Conservation (phyloP, 805 yeast genomes). For the Clavispora phyllophila region DNA sequence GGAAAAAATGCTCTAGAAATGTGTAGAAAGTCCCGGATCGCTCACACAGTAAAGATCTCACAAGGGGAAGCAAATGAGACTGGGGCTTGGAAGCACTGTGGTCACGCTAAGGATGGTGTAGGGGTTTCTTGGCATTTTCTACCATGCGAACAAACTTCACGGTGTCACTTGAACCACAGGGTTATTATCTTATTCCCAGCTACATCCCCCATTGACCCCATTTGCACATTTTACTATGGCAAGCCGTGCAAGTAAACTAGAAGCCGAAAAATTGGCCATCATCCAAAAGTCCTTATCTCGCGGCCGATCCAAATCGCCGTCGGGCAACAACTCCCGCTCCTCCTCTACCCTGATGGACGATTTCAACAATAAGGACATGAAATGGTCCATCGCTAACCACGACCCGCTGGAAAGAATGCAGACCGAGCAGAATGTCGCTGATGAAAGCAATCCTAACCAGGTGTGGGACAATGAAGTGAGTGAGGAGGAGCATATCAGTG, state of each 20-base stretch:
- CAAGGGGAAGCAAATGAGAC: too few relatives aligned
- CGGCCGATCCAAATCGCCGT: constrained; percentile 35
- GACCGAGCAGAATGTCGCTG: constrained; percentile 4
- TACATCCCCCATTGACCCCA: not conserved
- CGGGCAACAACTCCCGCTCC: constrained; percentile 27
- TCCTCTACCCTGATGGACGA: constrained; percentile 34
- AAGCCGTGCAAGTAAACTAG: constrained; percentile 32
- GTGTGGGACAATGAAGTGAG: constrained; percentile 33
- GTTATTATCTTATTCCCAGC: not conserved
- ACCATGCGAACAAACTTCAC: not conserved
- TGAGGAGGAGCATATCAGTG: constrained; percentile 59
- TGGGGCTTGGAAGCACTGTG: too few relatives aligned
- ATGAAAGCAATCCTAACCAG: constrained; percentile 1
- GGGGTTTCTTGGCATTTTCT: not conserved
- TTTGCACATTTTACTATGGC: constrained; percentile 18
- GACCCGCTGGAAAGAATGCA: constrained; percentile 67
- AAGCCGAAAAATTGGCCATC: constrained; percentile 39
- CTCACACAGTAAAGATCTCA: too few relatives aligned
- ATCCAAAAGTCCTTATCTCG: constrained; percentile 35
- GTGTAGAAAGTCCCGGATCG: too few relatives aligned
- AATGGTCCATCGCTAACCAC: constrained; percentile 64
- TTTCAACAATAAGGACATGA: constrained; percentile 35
- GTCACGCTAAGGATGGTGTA: not conserved
- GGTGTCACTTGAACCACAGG: not conserved
- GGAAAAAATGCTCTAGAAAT: too few relatives aligned